Evolutionary conservation across 208 protist species (phyloP).

Genomic region (Crithidia acanthocephali): DNA sequence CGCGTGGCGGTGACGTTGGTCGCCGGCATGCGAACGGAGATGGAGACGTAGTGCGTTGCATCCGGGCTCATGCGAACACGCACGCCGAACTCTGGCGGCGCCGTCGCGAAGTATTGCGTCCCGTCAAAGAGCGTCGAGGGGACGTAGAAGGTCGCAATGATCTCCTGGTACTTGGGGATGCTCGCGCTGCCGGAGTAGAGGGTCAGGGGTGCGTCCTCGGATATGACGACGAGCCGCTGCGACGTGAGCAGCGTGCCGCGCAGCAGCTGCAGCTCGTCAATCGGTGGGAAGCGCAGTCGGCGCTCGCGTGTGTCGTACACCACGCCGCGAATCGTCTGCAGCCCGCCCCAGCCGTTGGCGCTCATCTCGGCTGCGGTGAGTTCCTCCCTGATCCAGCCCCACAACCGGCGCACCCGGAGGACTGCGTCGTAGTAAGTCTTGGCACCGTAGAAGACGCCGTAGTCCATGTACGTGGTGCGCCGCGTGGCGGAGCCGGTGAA

Average conservation of each 20-base stretch:
- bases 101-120: conserved; percentile 22
- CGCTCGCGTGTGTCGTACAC: conserved; percentile 41
- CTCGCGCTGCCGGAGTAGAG: conserved; percentile 4
- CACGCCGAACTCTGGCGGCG: conserved; percentile 45
- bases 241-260: background rate
- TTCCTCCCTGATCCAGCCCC: conserved; percentile 48
- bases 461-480: conserved; percentile 42
- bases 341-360: conserved; percentile 41
- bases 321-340: conserved; percentile 43
- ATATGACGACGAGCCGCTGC: background rate
- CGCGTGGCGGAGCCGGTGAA: conserved; percentile 30
- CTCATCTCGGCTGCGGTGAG: conserved; percentile 28
- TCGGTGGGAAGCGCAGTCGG: conserved; percentile 3
- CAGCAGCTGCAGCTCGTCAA: background rate
- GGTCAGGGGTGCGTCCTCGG: conserved; percentile 11
- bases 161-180: conserved; percentile 43
- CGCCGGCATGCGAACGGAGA: conserved; percentile 30
- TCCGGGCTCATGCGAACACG: conserved; percentile 16
- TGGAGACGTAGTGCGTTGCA: conserved; percentile 6
- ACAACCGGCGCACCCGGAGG: conserved; percentile 35
- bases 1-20: conserved; percentile 16
- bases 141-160: conserved; percentile 36
- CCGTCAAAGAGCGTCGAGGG: conserved; percentile 18
- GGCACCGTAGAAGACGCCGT: conserved; percentile 38
- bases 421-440: conserved; percentile 50